Base-by-base conservation (phyloP, 2,329 filamentous ascomycete genomes). In the Sclerotinia minor region DNA sequence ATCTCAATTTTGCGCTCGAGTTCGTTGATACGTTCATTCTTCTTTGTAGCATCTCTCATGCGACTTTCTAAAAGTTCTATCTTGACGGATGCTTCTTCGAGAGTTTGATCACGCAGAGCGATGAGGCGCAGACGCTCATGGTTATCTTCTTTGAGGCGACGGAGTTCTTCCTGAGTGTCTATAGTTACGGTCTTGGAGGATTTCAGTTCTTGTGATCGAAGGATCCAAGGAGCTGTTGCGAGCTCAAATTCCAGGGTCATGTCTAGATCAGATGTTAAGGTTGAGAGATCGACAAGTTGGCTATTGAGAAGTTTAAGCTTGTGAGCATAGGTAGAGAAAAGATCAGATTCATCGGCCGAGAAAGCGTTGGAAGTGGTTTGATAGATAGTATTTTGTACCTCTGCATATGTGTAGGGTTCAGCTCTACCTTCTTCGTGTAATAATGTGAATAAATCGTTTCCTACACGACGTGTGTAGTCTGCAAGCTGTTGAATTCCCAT, bases 11-110 rank as follows among this genome's bases (percentile, higher is more conserved):
- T 81, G 45, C 79, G 79, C 77, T 92, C 89, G 17, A 92, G 82
- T 65, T 87, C 86, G 26, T 82, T 81, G 72, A 92, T 91, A 64
- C 84, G 84, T 63, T 88, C 86, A 19, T 91, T 87, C 79, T 94
- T 94, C 76, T 90, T 88, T 71, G 88, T 87, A 7, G 92, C 91
- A 75, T 96, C 93, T 68, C 89, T 88, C 89, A 95, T 94, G 68
- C 92, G 85, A 9, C 92, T 91, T 78, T 96, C 92, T 49, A 98
- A 87, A 52, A 95, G 92, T 79, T 97, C 94, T 73, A 97, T 96
- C 78, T 95, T 94, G 73, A 97, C 90, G n/a, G 89, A 86, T 32
- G 92, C 85, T 68, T 96, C 94, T 78, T 96, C 93, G 64, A 96
- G 86, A 47, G 89, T 89, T 77, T 94, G 91, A 72, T 97, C 92